Conservation (phyloP, 2,329 filamentous ascomycete genomes). For the Berkeleyomyces rouxiae region DNA sequence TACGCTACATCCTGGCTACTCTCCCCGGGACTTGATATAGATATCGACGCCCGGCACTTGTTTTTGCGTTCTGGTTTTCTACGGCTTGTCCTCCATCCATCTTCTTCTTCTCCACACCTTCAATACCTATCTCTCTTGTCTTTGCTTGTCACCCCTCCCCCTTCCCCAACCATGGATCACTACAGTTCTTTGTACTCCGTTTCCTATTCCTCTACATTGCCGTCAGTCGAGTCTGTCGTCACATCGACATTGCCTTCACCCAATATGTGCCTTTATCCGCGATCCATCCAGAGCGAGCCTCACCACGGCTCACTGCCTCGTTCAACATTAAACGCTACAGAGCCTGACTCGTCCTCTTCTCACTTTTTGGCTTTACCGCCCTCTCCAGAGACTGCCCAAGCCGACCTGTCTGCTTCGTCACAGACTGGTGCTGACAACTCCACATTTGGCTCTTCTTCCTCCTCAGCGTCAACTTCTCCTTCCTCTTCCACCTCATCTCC, state of each 20-base stretch:
- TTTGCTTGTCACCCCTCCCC: neutral
- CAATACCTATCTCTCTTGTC: constrained; percentile 4
- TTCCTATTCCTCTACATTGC: constrained; percentile 8
- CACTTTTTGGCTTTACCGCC: neutral
- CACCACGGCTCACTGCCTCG: neutral
- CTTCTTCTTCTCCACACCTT: constrained; percentile 13
- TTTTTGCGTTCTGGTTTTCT: neutral
- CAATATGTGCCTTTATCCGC: constrained; percentile 8
- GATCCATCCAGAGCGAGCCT: neutral
- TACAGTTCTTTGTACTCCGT: constrained; percentile 4
- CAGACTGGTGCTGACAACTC: constrained; percentile 5
- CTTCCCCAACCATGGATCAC: neutral
- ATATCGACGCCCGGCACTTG: neutral
- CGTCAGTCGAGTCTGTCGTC: constrained; percentile 8
- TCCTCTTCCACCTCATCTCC: neutral
- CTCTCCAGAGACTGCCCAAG: neutral
- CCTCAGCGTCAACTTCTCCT: neutral
- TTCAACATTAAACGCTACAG: neutral
- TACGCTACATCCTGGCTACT: neutral
- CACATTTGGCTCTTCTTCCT: constrained; percentile 3
- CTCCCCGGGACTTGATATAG: neutral
- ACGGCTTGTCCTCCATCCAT: constrained; percentile 13
- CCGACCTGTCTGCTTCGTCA: neutral
- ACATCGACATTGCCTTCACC: constrained; percentile 7
- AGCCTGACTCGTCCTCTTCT: neutral